Evolutionary conservation across 306 rosid species (phyloP).

Genomic region (Dicorynia guianensis): DNA sequence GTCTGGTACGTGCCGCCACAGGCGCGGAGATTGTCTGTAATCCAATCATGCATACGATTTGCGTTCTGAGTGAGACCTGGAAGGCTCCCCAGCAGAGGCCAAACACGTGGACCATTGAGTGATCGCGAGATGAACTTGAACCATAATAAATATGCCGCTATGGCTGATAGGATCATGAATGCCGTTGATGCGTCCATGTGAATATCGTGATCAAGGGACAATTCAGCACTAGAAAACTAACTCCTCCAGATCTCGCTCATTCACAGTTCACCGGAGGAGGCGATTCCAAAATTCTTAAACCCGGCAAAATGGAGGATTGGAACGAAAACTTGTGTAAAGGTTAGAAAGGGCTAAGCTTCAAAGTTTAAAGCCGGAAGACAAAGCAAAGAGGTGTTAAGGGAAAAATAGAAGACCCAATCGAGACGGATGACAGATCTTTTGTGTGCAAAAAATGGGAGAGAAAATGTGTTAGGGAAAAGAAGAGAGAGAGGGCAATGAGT

Average conservation of each 20-base stretch:
- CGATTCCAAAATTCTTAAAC: no score
- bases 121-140: constrained; percentile 55
- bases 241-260: constrained; percentile 12
- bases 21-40: constrained; percentile 73
- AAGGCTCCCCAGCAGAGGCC: constrained; percentile 88
- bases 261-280: not conserved
- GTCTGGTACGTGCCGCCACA: constrained; percentile 96
- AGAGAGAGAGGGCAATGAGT: not conserved
- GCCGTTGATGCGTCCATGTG: constrained; percentile 70
- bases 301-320: no score
- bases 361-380: not conserved
- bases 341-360: no score
- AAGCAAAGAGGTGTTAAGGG: not conserved
- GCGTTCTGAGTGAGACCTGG: constrained; percentile 74
- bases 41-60: constrained; percentile 93
- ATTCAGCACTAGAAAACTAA: not conserved
- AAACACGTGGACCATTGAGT: constrained; percentile 83
- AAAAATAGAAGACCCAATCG: not conserved
- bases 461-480: not conserved
- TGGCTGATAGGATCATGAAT: constrained; percentile 53
- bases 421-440: not conserved
- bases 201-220: constrained; percentile 3
- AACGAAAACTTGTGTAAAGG: no score
- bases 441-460: constrained; percentile 12
- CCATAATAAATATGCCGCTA: constrained; percentile 74